These are phyloP conservation scores for Paramecium sexaurelia DNA, from an alignment of 73 alveolate species.

Conservation along the genomic window DNA sequence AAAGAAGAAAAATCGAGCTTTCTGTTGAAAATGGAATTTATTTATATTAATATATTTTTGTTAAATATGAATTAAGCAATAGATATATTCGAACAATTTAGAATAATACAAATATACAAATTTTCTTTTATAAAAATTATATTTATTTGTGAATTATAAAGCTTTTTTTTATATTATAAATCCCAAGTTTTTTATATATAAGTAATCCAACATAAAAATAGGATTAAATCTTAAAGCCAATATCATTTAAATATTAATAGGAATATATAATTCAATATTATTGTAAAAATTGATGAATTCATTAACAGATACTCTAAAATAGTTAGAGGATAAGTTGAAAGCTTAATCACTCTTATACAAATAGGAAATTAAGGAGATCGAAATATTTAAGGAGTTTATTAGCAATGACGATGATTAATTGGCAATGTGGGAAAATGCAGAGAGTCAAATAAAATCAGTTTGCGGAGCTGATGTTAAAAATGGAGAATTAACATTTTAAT, in stretches of 20 bases:
- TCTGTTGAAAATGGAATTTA: too few relatives aligned
- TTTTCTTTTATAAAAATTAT: too few relatives aligned
- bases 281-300: background rate
- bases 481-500: constrained; percentile 24
- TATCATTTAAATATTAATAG: background rate
- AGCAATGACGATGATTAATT: background rate
- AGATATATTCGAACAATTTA: too few relatives aligned
- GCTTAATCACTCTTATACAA: background rate
- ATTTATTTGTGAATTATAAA: too few relatives aligned
- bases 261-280: background rate
- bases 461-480: background rate
- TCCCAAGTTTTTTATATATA: too few relatives aligned
- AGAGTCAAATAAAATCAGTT: background rate
- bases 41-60: too few relatives aligned
- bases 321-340: background rate
- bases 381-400: background rate
- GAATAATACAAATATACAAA: too few relatives aligned
- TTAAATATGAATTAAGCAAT: too few relatives aligned
- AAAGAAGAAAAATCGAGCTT: too few relatives aligned
- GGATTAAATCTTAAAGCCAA: background rate
- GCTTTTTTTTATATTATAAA: too few relatives aligned
- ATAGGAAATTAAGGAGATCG: background rate
- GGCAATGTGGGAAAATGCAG: constrained; percentile 7
- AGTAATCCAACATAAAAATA: background rate
- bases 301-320: background rate